Evolutionary conservation across 208 protist genomes (phyloP), one percentile per base, ranked within the genome.

Genomic region (Wallacemonas rigidus): DNA sequence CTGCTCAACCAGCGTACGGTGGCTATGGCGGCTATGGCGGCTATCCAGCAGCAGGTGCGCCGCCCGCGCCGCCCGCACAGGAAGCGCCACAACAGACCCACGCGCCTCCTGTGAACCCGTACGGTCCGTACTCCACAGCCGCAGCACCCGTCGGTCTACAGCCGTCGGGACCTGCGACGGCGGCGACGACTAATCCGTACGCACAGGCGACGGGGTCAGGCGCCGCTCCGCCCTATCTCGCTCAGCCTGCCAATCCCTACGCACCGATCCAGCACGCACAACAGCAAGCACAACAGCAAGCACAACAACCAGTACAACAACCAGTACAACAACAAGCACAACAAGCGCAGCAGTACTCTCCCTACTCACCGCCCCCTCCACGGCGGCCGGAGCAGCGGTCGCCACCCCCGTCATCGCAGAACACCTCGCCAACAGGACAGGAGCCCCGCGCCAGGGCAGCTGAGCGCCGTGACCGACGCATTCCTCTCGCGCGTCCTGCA

Each of bases 401-500:
- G 2, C 12, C 53, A 14, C 53, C 54, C 45, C 56, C 53, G 51
- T 53, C 11, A 44, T 35, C n/a, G 43, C 61, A 70, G 64, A 61
- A 1, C 2, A 15, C 60, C 9, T 48, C 48, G 7, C 17, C 70
- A 35, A 58, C 57, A 38, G 54, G 38, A 57, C 38, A 50, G 53
- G 45, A 65, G 15, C n/a, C 15, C 4, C 48, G 50, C 0, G 12
- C 64, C 11, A 50, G 65, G 9, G 56, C 44, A n/a, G 36, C 14
- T 4, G 17, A 57, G 15, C 64, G 64, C 35, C 64, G 50, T 35
- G 40, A 60, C 53, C 67, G 71, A 14, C 81, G 74, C 44, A 39
- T 38, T 6, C 71, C 71, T 43, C 82, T 69, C 56, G 80, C 84
- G 35, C 86, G 83, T 39, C 72, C 38, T 12, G 70, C 79, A 41